phyloP scores from a whole-genome alignment of 2,329 filamentous ascomycete species.

The Aspergillus tubingensis region DNA sequence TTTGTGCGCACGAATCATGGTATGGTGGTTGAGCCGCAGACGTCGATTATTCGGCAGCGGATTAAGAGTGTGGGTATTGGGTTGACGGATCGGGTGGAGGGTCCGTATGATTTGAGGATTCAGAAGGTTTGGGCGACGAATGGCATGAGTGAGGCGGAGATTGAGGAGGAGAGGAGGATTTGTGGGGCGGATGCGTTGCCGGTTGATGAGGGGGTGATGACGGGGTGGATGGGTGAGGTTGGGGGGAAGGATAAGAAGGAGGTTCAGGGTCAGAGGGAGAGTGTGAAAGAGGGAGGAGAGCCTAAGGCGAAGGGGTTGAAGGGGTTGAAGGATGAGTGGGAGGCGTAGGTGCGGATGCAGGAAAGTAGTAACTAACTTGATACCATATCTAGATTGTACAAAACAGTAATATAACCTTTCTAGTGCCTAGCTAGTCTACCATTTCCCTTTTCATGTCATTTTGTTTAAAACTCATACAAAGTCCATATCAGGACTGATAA shows the following conservation, averaged over 20 bases:
- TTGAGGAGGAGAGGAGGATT: conserved; percentile 44
- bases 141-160: conserved; percentile 47
- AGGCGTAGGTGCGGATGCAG: conserved; percentile 19
- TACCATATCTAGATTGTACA: conserved; percentile 18
- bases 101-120: conserved; percentile 83
- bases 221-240: conserved; percentile 25
- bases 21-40: conserved; percentile 87
- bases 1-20: conserved; percentile 96
- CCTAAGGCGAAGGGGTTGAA: conserved; percentile 37
- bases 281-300: conserved; percentile 16
- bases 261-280: conserved; percentile 6
- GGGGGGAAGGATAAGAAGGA: neutral
- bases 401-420: conserved; percentile 2
- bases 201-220: conserved; percentile 37
- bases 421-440: neutral
- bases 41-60: conserved; percentile 82
- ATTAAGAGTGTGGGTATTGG: conserved; percentile 84
- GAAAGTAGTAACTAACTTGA: neutral
- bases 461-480: neutral
- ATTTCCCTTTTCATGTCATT: neutral
- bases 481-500: neutral
- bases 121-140: conserved; percentile 92
- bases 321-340: conserved; percentile 39
- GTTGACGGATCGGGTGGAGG: conserved; percentile 83
- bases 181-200: conserved; percentile 43